Base-by-base conservation (phyloP, 805 yeast genomes). In the Isabelozyma pseudorhagii region DNA sequence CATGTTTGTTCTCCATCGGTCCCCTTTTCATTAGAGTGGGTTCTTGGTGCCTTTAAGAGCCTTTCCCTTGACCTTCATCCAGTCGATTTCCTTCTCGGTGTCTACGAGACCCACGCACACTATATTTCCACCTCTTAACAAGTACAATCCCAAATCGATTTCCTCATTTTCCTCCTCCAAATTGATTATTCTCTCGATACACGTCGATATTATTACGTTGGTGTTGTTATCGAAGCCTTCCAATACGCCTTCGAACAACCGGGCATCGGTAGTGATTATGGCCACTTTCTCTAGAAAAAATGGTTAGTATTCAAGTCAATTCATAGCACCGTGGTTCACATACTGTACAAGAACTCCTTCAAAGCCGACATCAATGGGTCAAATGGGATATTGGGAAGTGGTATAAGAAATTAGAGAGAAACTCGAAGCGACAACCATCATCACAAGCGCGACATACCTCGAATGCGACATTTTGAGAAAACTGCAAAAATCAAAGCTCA, bases 211-310 rank as follows among this genome's bases (percentile, higher is more conserved):
- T 39, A 85, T 70, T 36, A 87, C 58, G 59, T 87, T 87, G 21
- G 87, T 80, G 42, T 81, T 72, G 53, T 82, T 80, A 62, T 87
- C 93, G 57, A 72, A 85, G 6, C 92, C 90, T 54, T 67, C 68
- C 18, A 74, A 66, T 17, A 58, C 62, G 4, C 79, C 79, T 56
- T 72, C 77, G 51, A 72, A 74, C 38, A 71, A 58, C 40, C 79
- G 60, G 27, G 69, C 78, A 58, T 74, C 79, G 9, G 78, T 67
- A n/a, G 77, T 66, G 51, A 74, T 65, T 11, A 74, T 64, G 50
- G 73, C 59, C 10, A 73, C 77, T 50, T 61, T 64, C 51, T 71
- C 79, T 72, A 52, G 11, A 47, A 21, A 21, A 21, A 21, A 52
- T 49, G 42, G 68, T 66, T 60, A 59, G 64, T 59, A 51, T 34